A percentile compares a stretch with the other conserved stretches of the same genome.
Conservation (phyloP, 306 rosid species). For the Sicyos edulis region DNA sequence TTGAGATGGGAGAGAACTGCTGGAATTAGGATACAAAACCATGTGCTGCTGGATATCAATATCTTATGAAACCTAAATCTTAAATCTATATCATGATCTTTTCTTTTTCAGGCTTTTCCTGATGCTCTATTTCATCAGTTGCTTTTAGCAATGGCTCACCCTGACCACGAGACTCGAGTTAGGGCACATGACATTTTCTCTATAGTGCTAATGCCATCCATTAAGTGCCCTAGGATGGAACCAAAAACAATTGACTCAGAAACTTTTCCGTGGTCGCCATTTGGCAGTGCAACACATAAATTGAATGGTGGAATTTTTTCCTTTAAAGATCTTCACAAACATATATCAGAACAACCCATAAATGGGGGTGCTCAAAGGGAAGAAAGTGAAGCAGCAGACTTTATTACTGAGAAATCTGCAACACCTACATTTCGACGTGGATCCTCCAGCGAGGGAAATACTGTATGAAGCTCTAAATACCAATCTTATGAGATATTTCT, state of each 20-base stretch:
- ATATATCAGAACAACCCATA: conserved; percentile 28
- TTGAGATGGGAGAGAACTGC: not conserved
- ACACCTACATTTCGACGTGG: conserved; percentile 28
- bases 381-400: conserved; percentile 30
- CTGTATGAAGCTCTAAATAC: conserved; percentile 36
- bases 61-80: conserved; percentile 26
- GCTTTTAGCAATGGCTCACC: conserved; percentile 81
- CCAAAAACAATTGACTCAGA: conserved; percentile 31
- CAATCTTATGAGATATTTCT: not conserved
- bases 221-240: conserved; percentile 37
- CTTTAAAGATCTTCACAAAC: conserved; percentile 32
- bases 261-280: conserved; percentile 30
- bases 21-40: not conserved
- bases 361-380: conserved; percentile 30
- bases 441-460: conserved; percentile 43
- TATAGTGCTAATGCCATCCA: conserved; percentile 69
- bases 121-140: conserved; percentile 90
- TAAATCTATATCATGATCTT: conserved; percentile 8
- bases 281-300: conserved; percentile 28
- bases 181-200: conserved; percentile 80
- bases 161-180: conserved; percentile 72
- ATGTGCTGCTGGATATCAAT: conserved; percentile 17
- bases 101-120: conserved; percentile 70
- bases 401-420: conserved; percentile 28
- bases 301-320: conserved; percentile 38